Conservation (phyloP, 108 stramenopile genomes). For the Cyclotella kingstonii region DNA sequence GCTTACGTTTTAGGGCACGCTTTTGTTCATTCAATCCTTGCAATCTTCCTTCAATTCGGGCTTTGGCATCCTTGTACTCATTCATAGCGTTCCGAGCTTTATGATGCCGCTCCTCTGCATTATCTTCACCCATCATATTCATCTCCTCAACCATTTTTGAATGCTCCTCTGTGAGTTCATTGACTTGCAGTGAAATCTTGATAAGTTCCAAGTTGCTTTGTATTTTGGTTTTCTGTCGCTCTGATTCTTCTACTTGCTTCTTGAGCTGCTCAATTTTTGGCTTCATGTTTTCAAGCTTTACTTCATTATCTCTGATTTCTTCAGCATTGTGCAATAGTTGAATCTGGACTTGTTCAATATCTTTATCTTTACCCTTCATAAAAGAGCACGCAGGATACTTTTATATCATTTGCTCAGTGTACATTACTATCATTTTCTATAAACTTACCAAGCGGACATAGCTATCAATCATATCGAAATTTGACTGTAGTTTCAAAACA, state of each 20-base stretch:
- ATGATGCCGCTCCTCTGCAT: constrained; percentile 35
- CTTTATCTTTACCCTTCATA: constrained; percentile 50
- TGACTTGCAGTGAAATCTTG: constrained; percentile 20
- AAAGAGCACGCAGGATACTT: no score
- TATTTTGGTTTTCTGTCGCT: constrained; percentile 5
- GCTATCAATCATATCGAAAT: constrained; percentile 32
- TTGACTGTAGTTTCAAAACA: constrained; percentile 31
- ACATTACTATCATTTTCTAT: no score
- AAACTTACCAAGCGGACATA: constrained; percentile 17
- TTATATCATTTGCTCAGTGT: no score
- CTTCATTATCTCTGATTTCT: constrained; percentile 28
- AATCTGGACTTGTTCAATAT: constrained; percentile 45
- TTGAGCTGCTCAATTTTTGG: constrained; percentile 51
- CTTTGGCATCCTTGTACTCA: constrained; percentile 25
- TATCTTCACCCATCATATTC: constrained; percentile 43
- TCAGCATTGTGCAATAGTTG: constrained; percentile 15
- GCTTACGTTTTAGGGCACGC: constrained; percentile 55
- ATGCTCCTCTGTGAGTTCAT: background rate
- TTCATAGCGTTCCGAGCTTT: constrained; percentile 25
- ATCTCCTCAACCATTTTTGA: constrained; percentile 43
- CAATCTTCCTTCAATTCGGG: constrained; percentile 59
- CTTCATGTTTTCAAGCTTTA: constrained; percentile 19
- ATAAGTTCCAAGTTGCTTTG: constrained; percentile 68
- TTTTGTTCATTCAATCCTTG: constrained; percentile 62
- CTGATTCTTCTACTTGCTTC: constrained; percentile 57